These are phyloP conservation scores for Colletotrichum sojae DNA, from an alignment of 2,329 filamentous ascomycete species.

Conservation along the genomic window DNA sequence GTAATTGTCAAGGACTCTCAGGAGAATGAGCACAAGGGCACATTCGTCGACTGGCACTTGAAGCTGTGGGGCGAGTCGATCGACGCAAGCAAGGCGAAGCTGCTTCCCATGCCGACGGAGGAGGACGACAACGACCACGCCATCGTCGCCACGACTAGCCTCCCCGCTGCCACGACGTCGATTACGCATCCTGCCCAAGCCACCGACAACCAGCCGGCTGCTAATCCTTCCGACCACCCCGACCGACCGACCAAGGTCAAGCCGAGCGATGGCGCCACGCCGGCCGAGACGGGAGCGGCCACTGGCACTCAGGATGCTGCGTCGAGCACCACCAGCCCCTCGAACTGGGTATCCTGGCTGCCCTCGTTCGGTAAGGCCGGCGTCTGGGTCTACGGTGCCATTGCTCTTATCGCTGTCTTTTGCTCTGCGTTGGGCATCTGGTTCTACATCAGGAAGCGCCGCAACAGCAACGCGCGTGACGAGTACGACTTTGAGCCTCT, in stretches of 20 bases:
- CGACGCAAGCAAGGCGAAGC: slow-evolving; percentile 78
- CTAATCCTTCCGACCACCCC: slow-evolving; percentile 73
- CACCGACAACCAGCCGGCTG: slow-evolving; percentile 59
- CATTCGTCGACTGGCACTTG: slow-evolving; percentile 91
- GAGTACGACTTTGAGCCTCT: slow-evolving; percentile 96
- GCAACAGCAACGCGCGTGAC: slow-evolving; percentile 81
- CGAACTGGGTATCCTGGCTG: slow-evolving; percentile 86
- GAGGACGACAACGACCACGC: slow-evolving; percentile 89
- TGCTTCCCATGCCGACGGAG: slow-evolving; percentile 85
- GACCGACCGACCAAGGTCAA: slow-evolving; percentile 72
- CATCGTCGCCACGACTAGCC: slow-evolving; percentile 72
- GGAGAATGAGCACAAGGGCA: slow-evolving; percentile 82
- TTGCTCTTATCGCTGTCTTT: slow-evolving; percentile 88
- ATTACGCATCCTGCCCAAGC: slow-evolving; percentile 60
- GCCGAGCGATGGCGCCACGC: slow-evolving; percentile 51
- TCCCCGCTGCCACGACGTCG: slow-evolving; percentile 73
- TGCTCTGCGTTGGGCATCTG: slow-evolving; percentile 85
- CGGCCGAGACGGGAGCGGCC: slow-evolving; percentile 48
- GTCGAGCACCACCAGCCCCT: slow-evolving; percentile 69
- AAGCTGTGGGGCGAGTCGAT: slow-evolving; percentile 94
- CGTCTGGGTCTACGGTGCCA: slow-evolving; percentile 91
- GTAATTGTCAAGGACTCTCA: slow-evolving; percentile 88
- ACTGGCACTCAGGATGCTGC: slow-evolving; percentile 49
- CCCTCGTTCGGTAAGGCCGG: slow-evolving; percentile 92
- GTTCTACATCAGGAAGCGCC: slow-evolving; percentile 83